These are phyloP conservation scores for Acarospora socialis DNA, from an alignment of 2,329 filamentous ascomycete species.

Conservation along the genomic window DNA sequence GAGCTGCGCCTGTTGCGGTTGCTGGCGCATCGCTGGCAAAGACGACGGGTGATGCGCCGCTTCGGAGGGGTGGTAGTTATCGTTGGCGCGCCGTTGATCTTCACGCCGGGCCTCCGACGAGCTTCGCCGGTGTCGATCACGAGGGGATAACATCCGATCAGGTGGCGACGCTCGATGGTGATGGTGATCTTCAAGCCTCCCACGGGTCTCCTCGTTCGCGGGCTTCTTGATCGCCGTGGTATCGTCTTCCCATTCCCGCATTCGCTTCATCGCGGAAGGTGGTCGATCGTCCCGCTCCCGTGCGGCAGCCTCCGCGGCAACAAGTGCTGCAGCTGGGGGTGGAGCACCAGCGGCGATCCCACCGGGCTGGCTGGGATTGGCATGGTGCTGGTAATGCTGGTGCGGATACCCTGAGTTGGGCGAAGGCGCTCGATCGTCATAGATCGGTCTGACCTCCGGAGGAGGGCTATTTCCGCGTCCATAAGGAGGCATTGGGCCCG, in stretches of 20 bases:
- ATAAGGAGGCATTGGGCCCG: conserved; percentile 53
- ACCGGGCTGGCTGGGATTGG: conserved; percentile 42
- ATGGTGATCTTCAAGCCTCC: conserved; percentile 70
- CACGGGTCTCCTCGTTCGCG: conserved; percentile 74
- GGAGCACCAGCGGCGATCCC: conserved; percentile 57
- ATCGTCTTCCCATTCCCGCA: conserved; percentile 87
- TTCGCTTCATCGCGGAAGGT: conserved; percentile 65
- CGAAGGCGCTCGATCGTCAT: conserved; percentile 81
- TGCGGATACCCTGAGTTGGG: conserved; percentile 75
- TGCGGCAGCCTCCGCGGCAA: conserved; percentile 50
- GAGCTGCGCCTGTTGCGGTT: conserved; percentile 39
- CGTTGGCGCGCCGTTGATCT: conserved; percentile 57
- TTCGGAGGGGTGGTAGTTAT: conserved; percentile 82
- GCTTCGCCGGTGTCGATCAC: conserved; percentile 50
- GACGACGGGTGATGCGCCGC: conserved; percentile 70
- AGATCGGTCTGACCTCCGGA: conserved; percentile 67
- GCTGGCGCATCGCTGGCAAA: conserved; percentile 51
- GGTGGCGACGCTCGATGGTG: conserved; percentile 56
- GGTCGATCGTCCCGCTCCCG: conserved; percentile 59
- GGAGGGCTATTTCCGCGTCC: conserved; percentile 61
- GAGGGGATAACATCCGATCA: conserved; percentile 26
- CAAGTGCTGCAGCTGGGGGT: conserved; percentile 48
- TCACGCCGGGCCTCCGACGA: conserved; percentile 58
- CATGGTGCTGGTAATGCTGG: conserved; percentile 64
- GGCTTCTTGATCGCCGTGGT: conserved; percentile 59